These are phyloP conservation scores for Pseudoscleropodium purum DNA, from an alignment of 225 moss, liverwort and hornwort genomes.

Conservation along the genomic window DNA sequence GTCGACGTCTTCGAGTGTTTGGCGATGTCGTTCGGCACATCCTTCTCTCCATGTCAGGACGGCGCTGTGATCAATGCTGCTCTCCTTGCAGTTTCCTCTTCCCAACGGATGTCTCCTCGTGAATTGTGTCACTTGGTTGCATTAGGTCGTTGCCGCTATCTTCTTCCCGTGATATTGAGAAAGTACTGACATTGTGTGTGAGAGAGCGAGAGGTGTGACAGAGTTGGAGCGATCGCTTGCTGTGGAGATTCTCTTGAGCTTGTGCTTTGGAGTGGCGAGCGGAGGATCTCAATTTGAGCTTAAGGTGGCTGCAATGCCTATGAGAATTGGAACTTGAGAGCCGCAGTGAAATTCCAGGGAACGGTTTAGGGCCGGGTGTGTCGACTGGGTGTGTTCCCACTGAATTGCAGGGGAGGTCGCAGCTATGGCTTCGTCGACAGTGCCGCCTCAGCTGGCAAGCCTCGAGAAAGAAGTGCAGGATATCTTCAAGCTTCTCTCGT, in stretches of 20 bases:
- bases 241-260: neutral
- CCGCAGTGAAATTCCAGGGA: neutral
- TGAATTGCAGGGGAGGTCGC: conserved; percentile 1
- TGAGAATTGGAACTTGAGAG: neutral
- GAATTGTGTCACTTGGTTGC: neutral
- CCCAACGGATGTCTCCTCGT: conserved; percentile 19
- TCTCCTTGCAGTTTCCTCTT: neutral
- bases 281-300: neutral
- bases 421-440: conserved; percentile 24
- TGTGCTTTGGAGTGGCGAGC: neutral
- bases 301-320: neutral
- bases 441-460: conserved; percentile 51
- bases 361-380: neutral
- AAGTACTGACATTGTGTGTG: neutral
- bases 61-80: conserved; percentile 4
- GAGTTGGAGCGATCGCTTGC: neutral
- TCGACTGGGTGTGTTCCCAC: neutral
- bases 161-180: neutral
- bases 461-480: conserved; percentile 88
- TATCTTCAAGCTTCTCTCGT: conserved; percentile 84
- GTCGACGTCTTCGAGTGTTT: neutral
- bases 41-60: neutral
- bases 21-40: neutral
- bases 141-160: neutral
- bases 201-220: neutral